phyloP scores from a whole-genome alignment of 371 early-diverging fungal species.

The Haplosporangium sp. region DNA sequence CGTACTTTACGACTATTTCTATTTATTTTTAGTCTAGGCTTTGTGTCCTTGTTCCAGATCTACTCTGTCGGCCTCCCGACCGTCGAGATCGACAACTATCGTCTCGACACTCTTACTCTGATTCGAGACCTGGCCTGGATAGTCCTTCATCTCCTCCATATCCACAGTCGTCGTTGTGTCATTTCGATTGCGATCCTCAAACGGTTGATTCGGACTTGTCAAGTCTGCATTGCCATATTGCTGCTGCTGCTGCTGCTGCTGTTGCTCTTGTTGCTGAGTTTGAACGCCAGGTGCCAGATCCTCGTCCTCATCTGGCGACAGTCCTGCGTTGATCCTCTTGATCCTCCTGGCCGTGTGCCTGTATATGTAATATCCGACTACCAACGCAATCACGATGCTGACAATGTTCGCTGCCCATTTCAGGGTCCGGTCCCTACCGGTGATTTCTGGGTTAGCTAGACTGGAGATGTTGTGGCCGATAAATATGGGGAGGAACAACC shows the following conservation, averaged over 20 bases:
- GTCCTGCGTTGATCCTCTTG: constrained; percentile 30
- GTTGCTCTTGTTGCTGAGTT: neutral
- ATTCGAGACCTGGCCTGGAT: neutral
- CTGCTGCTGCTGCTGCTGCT: constrained; percentile 3
- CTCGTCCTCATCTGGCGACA: constrained; percentile 22
- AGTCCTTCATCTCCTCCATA: neutral
- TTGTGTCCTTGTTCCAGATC: too few relatives aligned
- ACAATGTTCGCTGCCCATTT: constrained; percentile 28
- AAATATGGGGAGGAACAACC: constrained; percentile 33
- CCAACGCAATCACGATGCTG: constrained; percentile 23
- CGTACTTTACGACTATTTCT: too few relatives aligned
- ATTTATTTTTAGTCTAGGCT: too few relatives aligned
- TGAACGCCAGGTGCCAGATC: constrained; percentile 3
- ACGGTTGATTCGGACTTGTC: neutral
- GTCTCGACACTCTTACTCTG: constrained; percentile 1
- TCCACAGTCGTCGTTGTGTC: neutral
- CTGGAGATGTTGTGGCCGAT: constrained; percentile 41
- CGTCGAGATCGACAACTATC: neutral
- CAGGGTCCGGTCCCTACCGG: constrained; percentile 21
- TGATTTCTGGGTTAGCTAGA: constrained; percentile 23
- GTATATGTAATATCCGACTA: constrained; percentile 35
- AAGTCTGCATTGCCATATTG: neutral
- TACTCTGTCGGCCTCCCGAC: neutral
- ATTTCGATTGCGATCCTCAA: neutral
- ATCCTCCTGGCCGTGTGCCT: constrained; percentile 26